Percentiles rank a stretch among this genome's conserved stretches.
These are phyloP conservation scores for Leucaena leucocephala DNA, from an alignment of 306 rosid species.

Conservation along the genomic window DNA sequence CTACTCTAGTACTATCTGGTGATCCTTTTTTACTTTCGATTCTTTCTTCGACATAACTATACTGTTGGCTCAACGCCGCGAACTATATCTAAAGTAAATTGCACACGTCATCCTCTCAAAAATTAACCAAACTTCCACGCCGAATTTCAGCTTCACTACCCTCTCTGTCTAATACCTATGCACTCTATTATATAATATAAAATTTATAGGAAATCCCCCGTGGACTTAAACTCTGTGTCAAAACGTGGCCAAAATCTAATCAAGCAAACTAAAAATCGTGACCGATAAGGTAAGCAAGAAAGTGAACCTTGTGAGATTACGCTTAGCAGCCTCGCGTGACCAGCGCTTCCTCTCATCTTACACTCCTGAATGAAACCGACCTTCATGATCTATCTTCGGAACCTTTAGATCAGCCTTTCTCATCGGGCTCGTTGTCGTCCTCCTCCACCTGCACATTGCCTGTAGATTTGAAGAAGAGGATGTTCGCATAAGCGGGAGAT, in stretches of 20 bases:
- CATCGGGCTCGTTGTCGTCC: conserved; percentile 81
- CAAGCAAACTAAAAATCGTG: background rate
- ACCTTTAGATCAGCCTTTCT: conserved; percentile 49
- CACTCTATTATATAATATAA: background rate
- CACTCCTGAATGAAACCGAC: conserved; percentile 81
- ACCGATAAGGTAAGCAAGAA: background rate
- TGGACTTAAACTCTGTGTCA: too few species aligned
- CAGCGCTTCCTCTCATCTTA: conserved; percentile 65
- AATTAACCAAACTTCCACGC: background rate
- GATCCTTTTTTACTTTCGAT: background rate
- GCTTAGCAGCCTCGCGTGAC: conserved; percentile 71
- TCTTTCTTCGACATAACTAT: background rate
- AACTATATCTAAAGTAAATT: background rate
- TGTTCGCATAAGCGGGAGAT: conserved; percentile 52
- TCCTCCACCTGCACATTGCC: conserved; percentile 76
- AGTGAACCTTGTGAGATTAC: conserved; percentile 60
- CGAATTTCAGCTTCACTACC: background rate
- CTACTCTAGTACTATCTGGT: background rate
- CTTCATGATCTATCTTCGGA: conserved; percentile 71
- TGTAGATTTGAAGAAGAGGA: conserved; percentile 52
- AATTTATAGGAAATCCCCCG: background rate
- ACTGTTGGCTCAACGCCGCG: background rate
- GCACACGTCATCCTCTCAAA: background rate
- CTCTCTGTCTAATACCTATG: background rate
- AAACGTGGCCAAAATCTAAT: background rate